Evolutionary conservation across 2,329 filamentous ascomycete genomes (phyloP), one percentile per base, ranked within the genome.

Genomic region (Leptographium radiaticola): DNA sequence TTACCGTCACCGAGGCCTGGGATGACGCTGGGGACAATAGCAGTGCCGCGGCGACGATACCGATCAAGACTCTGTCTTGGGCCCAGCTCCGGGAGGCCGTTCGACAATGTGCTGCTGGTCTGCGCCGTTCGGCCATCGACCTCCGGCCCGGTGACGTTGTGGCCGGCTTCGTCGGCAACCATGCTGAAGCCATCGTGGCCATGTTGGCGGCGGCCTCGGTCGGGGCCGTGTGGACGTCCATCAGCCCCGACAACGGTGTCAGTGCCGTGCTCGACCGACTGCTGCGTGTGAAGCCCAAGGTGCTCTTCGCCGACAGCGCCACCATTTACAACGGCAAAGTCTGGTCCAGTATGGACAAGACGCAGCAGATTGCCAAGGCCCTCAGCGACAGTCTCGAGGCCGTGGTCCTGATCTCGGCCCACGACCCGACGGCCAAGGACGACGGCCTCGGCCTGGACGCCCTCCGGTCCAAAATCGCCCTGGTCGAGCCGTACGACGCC

Each of bases 211-310:
- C 89, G 0, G 83, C 89, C 0, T 82, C 87, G 1, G 68, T 96
- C 2, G 93, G 93, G 34, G 90, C 87, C 16, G 80, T 95, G 40
- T 97, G 91, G 91, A 95, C 90, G 0, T 87, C 87, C 8, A 88
- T 96, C 49, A 94, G 87, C 62, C 89, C 91, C 3, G 91, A 97
- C 66, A 95, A 86, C 16, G 91, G 91, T 12, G 87, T 95, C 2
- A 88, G 87, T 62, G 91, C 90, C 16, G 90, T 97, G 1, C 71
- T 97, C 31, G 93, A 97, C 65, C 79, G 93, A 9, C 71, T 97
- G 57, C 77, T 78, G 47, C 93, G 97, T 71, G 93, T 97, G 60
- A 79, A 84, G 57, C 91, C 93, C 5, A 82, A 79, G 56, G 70
- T 95, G 1, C 71, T 97, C 4, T 94, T 96, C 63, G 83, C 87